Conservation (phyloP, 1,284 basidiomycete genomes). For the Cryptococcus sp. region DNA sequence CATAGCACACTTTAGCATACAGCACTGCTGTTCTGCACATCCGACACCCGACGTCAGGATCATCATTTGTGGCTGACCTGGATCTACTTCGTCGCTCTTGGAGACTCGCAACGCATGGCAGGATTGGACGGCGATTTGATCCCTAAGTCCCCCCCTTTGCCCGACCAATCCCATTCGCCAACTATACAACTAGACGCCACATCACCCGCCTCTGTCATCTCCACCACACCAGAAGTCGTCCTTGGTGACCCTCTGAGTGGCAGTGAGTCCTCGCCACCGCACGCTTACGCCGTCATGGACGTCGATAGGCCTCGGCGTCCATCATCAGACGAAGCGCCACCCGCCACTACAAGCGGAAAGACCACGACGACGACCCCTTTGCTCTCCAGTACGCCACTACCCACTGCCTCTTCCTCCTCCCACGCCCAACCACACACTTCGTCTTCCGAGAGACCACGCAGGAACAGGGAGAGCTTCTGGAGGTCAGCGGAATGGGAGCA, state of each 20-base stretch:
- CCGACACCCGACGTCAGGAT: too few species aligned
- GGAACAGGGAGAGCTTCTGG: slow-evolving; percentile 16
- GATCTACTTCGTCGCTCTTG: too few species aligned
- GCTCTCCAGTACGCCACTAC: background rate
- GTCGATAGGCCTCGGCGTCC: slow-evolving; percentile 7
- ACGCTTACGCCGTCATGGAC: background rate
- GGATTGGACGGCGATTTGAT: too few species aligned
- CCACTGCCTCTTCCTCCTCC: slow-evolving; percentile 2
- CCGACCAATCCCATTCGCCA: background rate
- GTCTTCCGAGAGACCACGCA: slow-evolving; percentile 3
- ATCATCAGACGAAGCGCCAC: slow-evolving; percentile 2
- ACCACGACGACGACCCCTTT: background rate
- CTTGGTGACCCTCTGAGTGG: background rate
- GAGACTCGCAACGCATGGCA: too few species aligned
- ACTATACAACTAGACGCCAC: background rate
- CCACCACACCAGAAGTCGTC: background rate
- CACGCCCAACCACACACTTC: background rate
- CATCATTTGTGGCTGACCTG: too few species aligned
- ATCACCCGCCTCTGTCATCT: background rate
- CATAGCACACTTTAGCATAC: too few species aligned
- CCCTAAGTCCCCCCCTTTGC: background rate
- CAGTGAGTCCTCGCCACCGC: background rate
- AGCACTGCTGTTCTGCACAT: too few species aligned
- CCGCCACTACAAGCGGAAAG: background rate
- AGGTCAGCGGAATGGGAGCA: slow-evolving; percentile 11